Conservation (phyloP, 345 rosid species). For the Bruguiera sexangula region DNA sequence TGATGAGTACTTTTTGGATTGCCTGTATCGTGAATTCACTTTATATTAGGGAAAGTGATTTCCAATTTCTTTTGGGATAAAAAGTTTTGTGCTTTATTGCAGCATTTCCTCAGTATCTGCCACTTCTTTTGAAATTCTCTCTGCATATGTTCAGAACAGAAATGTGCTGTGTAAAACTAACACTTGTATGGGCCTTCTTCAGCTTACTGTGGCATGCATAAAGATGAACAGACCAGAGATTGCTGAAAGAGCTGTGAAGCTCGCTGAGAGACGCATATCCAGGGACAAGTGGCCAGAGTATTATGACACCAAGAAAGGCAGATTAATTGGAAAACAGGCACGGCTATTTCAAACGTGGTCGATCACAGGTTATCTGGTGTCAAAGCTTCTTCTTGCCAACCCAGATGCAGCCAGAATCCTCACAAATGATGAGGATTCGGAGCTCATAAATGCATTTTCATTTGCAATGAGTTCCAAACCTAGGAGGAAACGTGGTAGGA, state of each 20-base stretch:
- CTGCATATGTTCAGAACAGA: background rate
- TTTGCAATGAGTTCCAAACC: constrained; percentile 67
- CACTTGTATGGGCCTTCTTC: constrained; percentile 16
- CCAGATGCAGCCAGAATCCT: constrained; percentile 61
- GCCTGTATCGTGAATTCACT: too few species aligned
- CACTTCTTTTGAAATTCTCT: background rate
- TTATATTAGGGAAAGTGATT: too few species aligned
- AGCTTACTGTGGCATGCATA: constrained; percentile 84
- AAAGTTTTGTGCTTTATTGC: too few species aligned
- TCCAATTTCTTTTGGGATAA: too few species aligned
- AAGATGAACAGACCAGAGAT: constrained; percentile 86
- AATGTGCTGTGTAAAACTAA: constrained; percentile 3
- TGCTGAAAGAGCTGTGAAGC: constrained; percentile 64
- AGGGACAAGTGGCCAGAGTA: constrained; percentile 91
- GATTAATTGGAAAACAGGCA: constrained; percentile 90
- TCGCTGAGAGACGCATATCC: constrained; percentile 68
- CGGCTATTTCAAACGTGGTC: constrained; percentile 86
- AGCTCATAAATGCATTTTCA: constrained; percentile 61
- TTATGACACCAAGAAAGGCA: constrained; percentile 68
- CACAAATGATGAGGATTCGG: constrained; percentile 65
- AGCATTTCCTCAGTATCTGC: too few species aligned
- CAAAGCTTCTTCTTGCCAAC: constrained; percentile 71
- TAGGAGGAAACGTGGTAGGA: constrained; percentile 55
- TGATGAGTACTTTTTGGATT: too few species aligned
- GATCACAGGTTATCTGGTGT: constrained; percentile 82